Conservation (phyloP, 2,329 filamentous ascomycete species). For the Monosporascus sp. region DNA sequence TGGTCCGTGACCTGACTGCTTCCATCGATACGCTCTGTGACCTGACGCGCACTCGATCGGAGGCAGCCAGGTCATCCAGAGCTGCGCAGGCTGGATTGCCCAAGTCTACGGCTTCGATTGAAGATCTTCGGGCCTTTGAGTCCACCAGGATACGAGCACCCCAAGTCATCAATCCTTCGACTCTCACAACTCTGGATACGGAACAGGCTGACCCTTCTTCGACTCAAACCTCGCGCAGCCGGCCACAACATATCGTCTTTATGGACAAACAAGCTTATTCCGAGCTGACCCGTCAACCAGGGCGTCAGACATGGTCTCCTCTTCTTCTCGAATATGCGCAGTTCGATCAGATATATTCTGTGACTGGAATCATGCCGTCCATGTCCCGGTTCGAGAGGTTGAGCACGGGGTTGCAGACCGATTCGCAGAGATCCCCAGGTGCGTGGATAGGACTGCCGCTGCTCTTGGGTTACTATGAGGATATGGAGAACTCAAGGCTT, state of each 20-base stretch:
- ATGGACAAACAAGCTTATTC: slow-evolving; percentile 49
- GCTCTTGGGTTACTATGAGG: slow-evolving; percentile 68
- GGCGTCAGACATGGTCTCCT: slow-evolving; percentile 43
- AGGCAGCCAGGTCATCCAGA: slow-evolving; percentile 31
- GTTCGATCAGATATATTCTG: slow-evolving; percentile 57
- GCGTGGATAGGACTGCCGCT: slow-evolving; percentile 59
- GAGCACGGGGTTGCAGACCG: slow-evolving; percentile 51
- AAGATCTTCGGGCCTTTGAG: slow-evolving; percentile 49
- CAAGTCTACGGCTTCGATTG: slow-evolving; percentile 32
- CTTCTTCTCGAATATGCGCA: slow-evolving; percentile 67
- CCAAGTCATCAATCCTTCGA: slow-evolving; percentile 51
- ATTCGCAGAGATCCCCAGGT: slow-evolving; percentile 44
- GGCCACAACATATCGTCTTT: slow-evolving; percentile 42
- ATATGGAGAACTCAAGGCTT: slow-evolving; percentile 62
- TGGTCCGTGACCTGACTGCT: slow-evolving; percentile 67
- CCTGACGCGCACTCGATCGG: slow-evolving; percentile 60
- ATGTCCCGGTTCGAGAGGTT: slow-evolving; percentile 62
- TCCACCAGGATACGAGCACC: slow-evolving; percentile 58
- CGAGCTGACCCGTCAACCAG: slow-evolving; percentile 39
- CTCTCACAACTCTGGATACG: slow-evolving; percentile 42
- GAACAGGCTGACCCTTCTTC: not conserved
- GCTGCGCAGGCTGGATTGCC: slow-evolving; percentile 27
- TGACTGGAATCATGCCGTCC: slow-evolving; percentile 58
- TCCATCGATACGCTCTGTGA: slow-evolving; percentile 79
- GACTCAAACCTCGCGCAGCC: not conserved